Evolutionary conservation across 805 yeast species (phyloP), one percentile per base, ranked within the genome.

Genomic region (Ogataea nitratoaversa): DNA sequence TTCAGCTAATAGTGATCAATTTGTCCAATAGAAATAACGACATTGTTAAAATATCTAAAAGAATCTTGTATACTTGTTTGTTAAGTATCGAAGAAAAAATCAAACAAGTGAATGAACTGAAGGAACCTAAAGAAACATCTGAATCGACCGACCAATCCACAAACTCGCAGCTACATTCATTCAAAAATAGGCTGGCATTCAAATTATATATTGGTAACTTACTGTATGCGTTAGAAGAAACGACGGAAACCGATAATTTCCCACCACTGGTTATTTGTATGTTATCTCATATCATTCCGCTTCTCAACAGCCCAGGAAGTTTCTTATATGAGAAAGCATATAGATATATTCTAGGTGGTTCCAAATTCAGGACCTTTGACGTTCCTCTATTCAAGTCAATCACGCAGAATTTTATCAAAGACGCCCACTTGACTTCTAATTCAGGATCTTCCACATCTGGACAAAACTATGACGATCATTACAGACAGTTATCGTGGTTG

Each of bases 301-400:
- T 86, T 2, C 57, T 86, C 42, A 58, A 70, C 5, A 78, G 81
- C 45, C 96, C 97, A 0, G 77, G 80, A 0, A 91, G 86, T 46
- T 72, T 71, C 50, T 58, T 91, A 17, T 85, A 82, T 59, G 96
- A 89, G 47, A 77, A 78, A 48, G 76, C 78, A 0, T 77, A 71
- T 50, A 73, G 82, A 43, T 87, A 79, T 72, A 68, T 89, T 9
- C 63, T 87, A 28, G 63, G 76, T 4, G 74, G 76, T 29, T 81
- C 86, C 3, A 57, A 55, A 13, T 53, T 73, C 34, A 63, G 63
- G 44, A 38, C 54, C 5, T 54, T 50, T 38, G 78, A 71, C 19
- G 52, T 77, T 32, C 82, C 83, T 3, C 50, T 76, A 32, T 71
- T 62, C 53, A 63, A 60, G 27, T 38, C 63, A 3, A 67, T 77